Base-by-base conservation (phyloP, 345 rosid genomes). In the Populus simonii region DNA sequence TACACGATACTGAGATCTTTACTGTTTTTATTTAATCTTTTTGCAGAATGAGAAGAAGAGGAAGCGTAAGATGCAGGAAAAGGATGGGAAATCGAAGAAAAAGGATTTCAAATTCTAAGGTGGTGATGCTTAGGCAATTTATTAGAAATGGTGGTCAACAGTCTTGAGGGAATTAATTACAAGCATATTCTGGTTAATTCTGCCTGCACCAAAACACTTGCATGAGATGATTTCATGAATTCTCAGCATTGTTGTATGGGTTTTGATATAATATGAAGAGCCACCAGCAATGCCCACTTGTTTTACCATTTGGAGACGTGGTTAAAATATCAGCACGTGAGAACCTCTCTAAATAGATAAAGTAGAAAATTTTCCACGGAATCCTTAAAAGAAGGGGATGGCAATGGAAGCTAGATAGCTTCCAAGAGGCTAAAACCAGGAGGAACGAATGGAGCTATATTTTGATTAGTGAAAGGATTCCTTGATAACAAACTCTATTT, bases 71-170 rank as follows among this genome's bases (percentile, higher is more conserved):
- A 88, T 88, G 94, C 95, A 90, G 69, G 98, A 96, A 7, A 96
- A 96, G 81, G 99, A 96, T 0, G 97, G 97, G 59, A 96, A 96
- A 84, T 90, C 94, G 0, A 96, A 96, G 94, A 96, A 92, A 43
- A 92, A 92, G 78, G 98, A 94, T 83, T 96, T 94, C 88, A 94
- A 94, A 81, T 92, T 94, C 66, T 92, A 82, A 82, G 72, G 16
- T 16, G n/a, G 35, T 35, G 12, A 22, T 20, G 74, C 16, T 2
- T 8, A 29, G 71, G 13, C 66, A 25, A 27, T 17, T 27, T 36
- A 27, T 23, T 27, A 31, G 39, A 33, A 35, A 57, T 27, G 15
- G 45, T 27, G 43, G 4, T 22, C 8, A 22, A n/a, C 47, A 63
- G 29, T 16, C 17, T 0, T 8, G n/a, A 49, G 39, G 45, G 63